These are phyloP conservation scores for Elsinoe perseae DNA, from an alignment of 2,329 filamentous ascomycete genomes.

Conservation along the genomic window DNA sequence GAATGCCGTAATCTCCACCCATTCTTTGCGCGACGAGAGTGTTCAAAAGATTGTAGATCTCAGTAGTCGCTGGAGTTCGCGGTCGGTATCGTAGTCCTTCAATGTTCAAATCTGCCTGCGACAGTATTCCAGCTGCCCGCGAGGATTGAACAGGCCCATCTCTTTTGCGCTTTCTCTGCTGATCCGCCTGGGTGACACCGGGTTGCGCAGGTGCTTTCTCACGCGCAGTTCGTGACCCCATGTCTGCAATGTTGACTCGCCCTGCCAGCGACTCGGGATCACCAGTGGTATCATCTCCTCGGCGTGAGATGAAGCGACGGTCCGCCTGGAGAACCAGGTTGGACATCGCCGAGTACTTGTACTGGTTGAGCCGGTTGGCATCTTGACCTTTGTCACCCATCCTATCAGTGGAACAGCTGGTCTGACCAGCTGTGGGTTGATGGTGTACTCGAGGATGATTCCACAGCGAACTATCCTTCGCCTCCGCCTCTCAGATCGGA, in stretches of 20 bases:
- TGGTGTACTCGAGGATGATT: not conserved
- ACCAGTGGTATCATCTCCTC: conserved; percentile 89
- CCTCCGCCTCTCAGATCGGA: not conserved
- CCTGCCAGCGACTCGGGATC: conserved; percentile 96
- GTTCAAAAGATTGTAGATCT: conserved; percentile 88
- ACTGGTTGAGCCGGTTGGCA: conserved; percentile 31
- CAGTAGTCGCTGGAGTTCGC: conserved; percentile 80
- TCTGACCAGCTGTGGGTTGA: not conserved
- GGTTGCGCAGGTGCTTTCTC: conserved; percentile 67
- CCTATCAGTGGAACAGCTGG: conserved; percentile 7
- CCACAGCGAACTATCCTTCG: no score
- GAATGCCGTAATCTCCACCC: conserved; percentile 87
- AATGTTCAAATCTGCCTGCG: conserved; percentile 75
- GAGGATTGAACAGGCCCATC: conserved; percentile 59
- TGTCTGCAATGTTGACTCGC: conserved; percentile 85
- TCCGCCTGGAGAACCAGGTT: conserved; percentile 99
- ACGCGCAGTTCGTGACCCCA: conserved; percentile 77
- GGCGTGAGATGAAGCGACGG: conserved; percentile 85
- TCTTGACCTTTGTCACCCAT: conserved; percentile 29
- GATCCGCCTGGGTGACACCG: conserved; percentile 34
- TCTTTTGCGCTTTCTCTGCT: conserved; percentile 77
- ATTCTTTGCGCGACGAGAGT: conserved; percentile 82
- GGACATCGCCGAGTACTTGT: conserved; percentile 61
- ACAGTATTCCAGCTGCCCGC: conserved; percentile 68
- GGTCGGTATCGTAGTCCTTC: conserved; percentile 90